phyloP scores from a whole-genome alignment of 306 rosid genomes.

The Sindora glabra region DNA sequence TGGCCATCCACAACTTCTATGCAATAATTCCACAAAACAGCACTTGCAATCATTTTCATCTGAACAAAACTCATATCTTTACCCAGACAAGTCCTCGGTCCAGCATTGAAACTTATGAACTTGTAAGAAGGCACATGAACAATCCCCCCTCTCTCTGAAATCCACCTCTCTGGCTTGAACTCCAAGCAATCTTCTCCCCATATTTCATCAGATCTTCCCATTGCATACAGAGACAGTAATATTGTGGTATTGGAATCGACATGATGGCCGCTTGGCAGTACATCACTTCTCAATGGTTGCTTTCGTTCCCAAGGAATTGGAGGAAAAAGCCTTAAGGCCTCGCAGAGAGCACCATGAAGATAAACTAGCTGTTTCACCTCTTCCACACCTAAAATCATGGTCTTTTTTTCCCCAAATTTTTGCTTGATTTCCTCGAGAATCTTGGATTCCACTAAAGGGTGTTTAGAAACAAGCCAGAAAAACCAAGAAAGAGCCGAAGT shows the following conservation, averaged over 20 bases:
- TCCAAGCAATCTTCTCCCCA: slow-evolving; percentile 54
- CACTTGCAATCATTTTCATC: too few relatives aligned
- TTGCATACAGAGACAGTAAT: slow-evolving; percentile 24
- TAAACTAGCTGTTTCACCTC: slow-evolving; percentile 18
- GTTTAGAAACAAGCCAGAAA: slow-evolving; percentile 34
- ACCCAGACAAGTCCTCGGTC: slow-evolving; percentile 31
- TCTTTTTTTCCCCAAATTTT: background rate
- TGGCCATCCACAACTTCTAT: too few relatives aligned
- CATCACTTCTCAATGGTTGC: slow-evolving; percentile 6
- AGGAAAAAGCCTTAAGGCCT: slow-evolving; percentile 29
- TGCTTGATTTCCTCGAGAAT: slow-evolving; percentile 32
- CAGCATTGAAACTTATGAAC: slow-evolving; percentile 20
- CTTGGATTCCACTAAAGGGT: slow-evolving; percentile 35
- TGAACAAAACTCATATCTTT: slow-evolving; percentile 15
- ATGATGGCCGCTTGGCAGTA: slow-evolving; percentile 47
- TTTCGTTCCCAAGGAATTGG: slow-evolving; percentile 15
- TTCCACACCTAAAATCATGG: background rate
- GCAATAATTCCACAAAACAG: too few relatives aligned
- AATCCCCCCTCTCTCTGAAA: too few relatives aligned
- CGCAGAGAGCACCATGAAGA: slow-evolving; percentile 28
- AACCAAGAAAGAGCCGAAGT: slow-evolving; percentile 44
- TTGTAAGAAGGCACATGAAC: too few relatives aligned
- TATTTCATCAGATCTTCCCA: slow-evolving; percentile 42
- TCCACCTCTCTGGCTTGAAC: too few relatives aligned
- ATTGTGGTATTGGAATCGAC: background rate